Evolutionary conservation across 495 filamentous ascomycete species (phyloP), one percentile per base, ranked within the genome.

Genomic region (Hypoxylon perforatum): DNA sequence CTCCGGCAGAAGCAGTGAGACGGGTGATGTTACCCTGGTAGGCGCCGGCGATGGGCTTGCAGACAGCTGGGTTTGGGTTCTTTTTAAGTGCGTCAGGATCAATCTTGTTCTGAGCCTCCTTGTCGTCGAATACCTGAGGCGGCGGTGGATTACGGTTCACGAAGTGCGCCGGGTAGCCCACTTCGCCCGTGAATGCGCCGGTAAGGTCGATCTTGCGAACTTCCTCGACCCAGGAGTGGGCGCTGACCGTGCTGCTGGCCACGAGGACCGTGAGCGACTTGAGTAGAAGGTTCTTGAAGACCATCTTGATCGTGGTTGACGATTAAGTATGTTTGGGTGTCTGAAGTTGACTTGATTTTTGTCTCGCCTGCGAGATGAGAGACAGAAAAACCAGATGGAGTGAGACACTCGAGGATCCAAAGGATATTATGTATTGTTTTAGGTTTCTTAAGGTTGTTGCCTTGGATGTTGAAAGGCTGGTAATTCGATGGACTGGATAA

Each of bases 141-240:
- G n/a, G n/a, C n/a, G n/a, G 77, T 8, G 81, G 73, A 1, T 75
- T 80, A 55, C 90, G 85, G 15, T 77, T 73, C 11, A 83, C 70
- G 64, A 88, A 88, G 11, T 84, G 86, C 55, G 92, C 87, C 3
- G 86, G 75, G 67, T 87, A 95, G 42, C 93, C 93, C 5, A 84
- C 76, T 3, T 75, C 63, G 21, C 92, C 92, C 3, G 87, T 79
- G 72, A 92, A 92, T n/a, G 84, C 86, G 35, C 92, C 92, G 71
- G 92, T 89, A 3, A 86, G 73, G 41, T 87, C 84, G 77, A 97
- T 87, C 28, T 87, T 82, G n/a, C 73, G 80, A 21, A 92, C 75
- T 58, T 88, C 75, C 72, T 96, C 92, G 14, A 93, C 82, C 94
- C 94, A 97, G 38, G 88, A 86, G 76, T 96, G 92, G 21, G 84